Evolutionary conservation across 495 filamentous ascomycete genomes (phyloP).

Genomic region (Hyaloscypha hepaticicola): DNA sequence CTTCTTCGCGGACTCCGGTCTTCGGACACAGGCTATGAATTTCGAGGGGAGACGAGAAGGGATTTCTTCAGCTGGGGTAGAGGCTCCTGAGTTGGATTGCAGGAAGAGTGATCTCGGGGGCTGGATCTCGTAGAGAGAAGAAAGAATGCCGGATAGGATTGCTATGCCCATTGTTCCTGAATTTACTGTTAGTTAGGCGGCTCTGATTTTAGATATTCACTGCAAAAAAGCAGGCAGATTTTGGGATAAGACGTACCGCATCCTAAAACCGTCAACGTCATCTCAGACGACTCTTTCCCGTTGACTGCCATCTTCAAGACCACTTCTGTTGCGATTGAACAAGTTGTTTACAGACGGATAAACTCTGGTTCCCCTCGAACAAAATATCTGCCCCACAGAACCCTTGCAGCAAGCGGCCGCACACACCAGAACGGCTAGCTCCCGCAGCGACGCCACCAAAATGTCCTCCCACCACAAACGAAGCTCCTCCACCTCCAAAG

Average conservation of each 20-base stretch:
- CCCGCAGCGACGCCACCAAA: background rate
- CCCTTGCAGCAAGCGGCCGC: background rate
- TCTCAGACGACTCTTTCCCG: conserved; percentile 37
- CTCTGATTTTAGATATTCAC: background rate
- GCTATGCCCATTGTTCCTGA: conserved; percentile 80
- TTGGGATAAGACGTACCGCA: conserved; percentile 54
- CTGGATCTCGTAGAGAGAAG: conserved; percentile 53
- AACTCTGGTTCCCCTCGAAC: background rate
- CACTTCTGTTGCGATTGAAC: background rate
- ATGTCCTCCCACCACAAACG: background rate
- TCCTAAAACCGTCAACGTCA: conserved; percentile 70
- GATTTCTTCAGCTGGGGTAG: conserved; percentile 50
- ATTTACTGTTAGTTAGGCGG: conserved; percentile 22
- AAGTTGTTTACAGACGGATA: background rate
- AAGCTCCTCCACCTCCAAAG: too few relatives aligned
- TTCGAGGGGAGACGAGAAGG: conserved; percentile 60
- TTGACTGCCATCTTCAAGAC: conserved; percentile 23
- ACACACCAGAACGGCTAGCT: background rate
- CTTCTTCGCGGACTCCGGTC: conserved; percentile 58
- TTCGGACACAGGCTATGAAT: conserved; percentile 76
- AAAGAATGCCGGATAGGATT: conserved; percentile 77
- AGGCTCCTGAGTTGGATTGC: conserved; percentile 44
- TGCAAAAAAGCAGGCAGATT: background rate
- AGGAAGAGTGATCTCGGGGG: conserved; percentile 36
- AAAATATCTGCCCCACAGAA: conserved; percentile 2